Conservation (phyloP, 2,329 filamentous ascomycete species). For the Botrytis porri region DNA sequence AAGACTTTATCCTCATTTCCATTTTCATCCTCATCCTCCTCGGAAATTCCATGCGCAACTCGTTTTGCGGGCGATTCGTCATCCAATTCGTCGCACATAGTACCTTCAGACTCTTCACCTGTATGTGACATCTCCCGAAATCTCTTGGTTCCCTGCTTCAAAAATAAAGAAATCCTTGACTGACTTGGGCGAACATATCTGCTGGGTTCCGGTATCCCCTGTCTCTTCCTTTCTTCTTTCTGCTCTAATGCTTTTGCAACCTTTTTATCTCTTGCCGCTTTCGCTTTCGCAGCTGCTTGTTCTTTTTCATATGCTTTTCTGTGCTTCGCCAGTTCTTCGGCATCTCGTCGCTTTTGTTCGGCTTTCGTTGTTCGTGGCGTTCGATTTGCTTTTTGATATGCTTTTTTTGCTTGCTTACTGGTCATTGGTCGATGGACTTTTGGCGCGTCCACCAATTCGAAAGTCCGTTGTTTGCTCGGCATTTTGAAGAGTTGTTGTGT, state of each 20-base stretch:
- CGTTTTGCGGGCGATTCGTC: not conserved
- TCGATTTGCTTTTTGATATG: constrained; percentile 44
- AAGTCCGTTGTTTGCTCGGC: constrained; percentile 28
- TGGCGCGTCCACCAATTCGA: constrained; percentile 42
- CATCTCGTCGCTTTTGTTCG: constrained; percentile 41
- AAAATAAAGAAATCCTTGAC: constrained; percentile 54
- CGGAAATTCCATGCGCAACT: not conserved
- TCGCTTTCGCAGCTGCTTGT: constrained; percentile 52
- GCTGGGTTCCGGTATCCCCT: constrained; percentile 52
- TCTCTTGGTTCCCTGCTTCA: constrained; percentile 37
- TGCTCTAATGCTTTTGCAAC: constrained; percentile 52
- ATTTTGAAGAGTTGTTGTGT: not conserved
- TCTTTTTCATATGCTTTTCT: constrained; percentile 51
- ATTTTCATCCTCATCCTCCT: not conserved
- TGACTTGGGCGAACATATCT: constrained; percentile 52
- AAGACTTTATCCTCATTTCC: not conserved
- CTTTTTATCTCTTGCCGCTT: constrained; percentile 52
- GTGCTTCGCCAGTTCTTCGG: constrained; percentile 42
- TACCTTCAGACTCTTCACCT: constrained; percentile 27
- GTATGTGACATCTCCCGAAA: constrained; percentile 27
- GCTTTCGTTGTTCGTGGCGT: constrained; percentile 43
- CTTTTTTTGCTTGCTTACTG: constrained; percentile 48
- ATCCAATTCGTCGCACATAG: constrained; percentile 10
- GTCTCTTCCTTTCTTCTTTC: constrained; percentile 49
- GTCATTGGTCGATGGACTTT: constrained; percentile 46